These are phyloP conservation scores for Selaginella moellendorffii DNA, from an alignment of 75 land plant genomes.

Conservation along the genomic window DNA sequence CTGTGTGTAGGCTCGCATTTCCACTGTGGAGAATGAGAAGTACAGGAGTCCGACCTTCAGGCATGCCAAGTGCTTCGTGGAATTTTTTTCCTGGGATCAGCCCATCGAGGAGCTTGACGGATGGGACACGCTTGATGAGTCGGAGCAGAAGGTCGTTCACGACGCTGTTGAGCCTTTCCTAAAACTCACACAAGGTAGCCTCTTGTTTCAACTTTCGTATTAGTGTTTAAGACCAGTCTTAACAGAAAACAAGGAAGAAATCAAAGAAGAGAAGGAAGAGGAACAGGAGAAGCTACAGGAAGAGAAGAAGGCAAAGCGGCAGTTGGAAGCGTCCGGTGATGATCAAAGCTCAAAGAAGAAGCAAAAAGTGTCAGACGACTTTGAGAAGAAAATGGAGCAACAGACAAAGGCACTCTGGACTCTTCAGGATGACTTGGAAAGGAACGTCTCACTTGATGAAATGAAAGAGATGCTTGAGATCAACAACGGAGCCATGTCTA, in stretches of 20 bases:
- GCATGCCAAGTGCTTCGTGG: conserved; percentile 71
- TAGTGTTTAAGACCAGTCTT: not conserved
- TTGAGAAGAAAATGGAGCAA: conserved; percentile 46
- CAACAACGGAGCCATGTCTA: conserved; percentile 50
- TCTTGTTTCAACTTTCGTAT: not conserved
- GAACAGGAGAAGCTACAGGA: conserved; percentile 13
- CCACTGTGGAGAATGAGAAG: conserved; percentile 34
- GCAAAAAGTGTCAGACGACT: conserved; percentile 16
- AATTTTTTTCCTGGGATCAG: conserved; percentile 32
- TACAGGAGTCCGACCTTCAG: conserved; percentile 60
- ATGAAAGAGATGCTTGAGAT: conserved; percentile 69
- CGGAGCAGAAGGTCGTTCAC: conserved; percentile 38
- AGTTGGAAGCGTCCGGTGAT: conserved; percentile 2
- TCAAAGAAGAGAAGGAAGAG: conserved; percentile 15
- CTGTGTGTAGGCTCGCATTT: conserved; percentile 48
- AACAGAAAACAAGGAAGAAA: not conserved
- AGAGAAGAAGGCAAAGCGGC: not conserved
- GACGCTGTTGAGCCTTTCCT: conserved; percentile 20
- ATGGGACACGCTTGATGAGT: conserved; percentile 46
- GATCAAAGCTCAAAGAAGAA: conserved; percentile 5
- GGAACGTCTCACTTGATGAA: conserved; percentile 55
- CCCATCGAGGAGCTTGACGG: conserved; percentile 58
- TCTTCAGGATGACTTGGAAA: conserved; percentile 67
- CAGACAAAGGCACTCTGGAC: conserved; percentile 72
- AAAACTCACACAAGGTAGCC: conserved; percentile 7